A percentile compares a stretch with the other conserved stretches of the same genome.
Evolutionary conservation across 306 rosid species (phyloP).

Genomic region (Cyclanthera cordifolia): DNA sequence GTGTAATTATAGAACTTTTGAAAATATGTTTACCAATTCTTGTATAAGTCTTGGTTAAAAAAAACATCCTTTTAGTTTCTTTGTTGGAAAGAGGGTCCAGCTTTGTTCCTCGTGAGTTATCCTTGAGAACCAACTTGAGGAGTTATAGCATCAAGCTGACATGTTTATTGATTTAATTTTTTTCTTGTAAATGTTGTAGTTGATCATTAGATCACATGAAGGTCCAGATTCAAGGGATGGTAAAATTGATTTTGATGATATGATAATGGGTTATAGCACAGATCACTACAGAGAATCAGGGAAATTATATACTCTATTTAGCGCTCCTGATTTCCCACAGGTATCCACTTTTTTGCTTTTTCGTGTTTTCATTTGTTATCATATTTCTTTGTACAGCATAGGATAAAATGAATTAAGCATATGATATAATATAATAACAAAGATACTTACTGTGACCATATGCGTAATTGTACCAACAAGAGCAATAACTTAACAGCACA

Average conservation of each 20-base stretch:
- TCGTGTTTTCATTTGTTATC: constrained; percentile 8
- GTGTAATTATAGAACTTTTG: background rate
- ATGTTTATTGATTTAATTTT: background rate
- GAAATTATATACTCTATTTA: constrained; percentile 69
- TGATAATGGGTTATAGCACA: constrained; percentile 62
- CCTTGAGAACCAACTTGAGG: constrained; percentile 5
- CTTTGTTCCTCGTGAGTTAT: constrained; percentile 3
- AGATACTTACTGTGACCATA: background rate
- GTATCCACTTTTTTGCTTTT: constrained; percentile 28
- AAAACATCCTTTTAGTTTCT: background rate
- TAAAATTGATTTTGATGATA: constrained; percentile 55
- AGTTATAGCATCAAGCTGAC: constrained; percentile 13
- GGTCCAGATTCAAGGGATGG: constrained; percentile 79
- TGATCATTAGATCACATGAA: constrained; percentile 90
- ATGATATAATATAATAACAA: background rate
- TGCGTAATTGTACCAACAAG: background rate
- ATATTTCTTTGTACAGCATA: background rate
- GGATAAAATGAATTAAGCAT: background rate
- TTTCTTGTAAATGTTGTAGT: constrained; percentile 33
- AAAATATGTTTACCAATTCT: background rate
- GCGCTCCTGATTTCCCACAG: constrained; percentile 83
- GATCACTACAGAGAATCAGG: constrained; percentile 77
- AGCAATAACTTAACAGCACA: too few relatives aligned
- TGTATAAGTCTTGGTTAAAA: background rate
- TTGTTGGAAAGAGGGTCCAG: background rate